phyloP scores from a whole-genome alignment of 2,329 filamentous ascomycete species.

The Claviceps capensis region DNA sequence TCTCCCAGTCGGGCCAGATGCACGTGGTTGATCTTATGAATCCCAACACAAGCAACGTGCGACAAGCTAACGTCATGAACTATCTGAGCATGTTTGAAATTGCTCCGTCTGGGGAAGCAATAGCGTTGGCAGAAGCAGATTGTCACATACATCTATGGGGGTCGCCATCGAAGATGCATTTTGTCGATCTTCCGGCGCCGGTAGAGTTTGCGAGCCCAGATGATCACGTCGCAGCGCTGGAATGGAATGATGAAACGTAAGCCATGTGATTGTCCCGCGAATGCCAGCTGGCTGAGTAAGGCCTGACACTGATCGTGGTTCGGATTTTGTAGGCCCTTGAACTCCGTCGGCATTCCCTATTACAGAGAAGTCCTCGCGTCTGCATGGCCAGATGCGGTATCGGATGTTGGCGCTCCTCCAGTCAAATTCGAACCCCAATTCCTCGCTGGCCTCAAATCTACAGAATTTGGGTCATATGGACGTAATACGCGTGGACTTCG shows the following conservation, averaged over 20 bases:
- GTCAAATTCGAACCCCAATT: slow-evolving; percentile 59
- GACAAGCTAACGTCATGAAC: slow-evolving; percentile 63
- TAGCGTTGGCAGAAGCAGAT: slow-evolving; percentile 68
- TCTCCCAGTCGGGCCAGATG: slow-evolving; percentile 83
- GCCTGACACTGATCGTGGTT: slow-evolving; percentile 4
- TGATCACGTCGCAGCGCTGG: slow-evolving; percentile 42
- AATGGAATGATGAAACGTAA: slow-evolving; percentile 59
- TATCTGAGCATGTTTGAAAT: slow-evolving; percentile 74
- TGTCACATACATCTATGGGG: slow-evolving; percentile 79
- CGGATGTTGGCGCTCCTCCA: slow-evolving; percentile 75
- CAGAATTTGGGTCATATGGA: slow-evolving; percentile 66
- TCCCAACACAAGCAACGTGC: slow-evolving; percentile 72
- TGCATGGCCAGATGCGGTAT: slow-evolving; percentile 76
- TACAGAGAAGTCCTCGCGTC: slow-evolving; percentile 82
- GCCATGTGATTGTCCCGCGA: slow-evolving; percentile 14
- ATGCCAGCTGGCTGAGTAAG: not conserved
- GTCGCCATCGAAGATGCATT: slow-evolving; percentile 71
- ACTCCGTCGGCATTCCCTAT: slow-evolving; percentile 78
- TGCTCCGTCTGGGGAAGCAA: slow-evolving; percentile 73
- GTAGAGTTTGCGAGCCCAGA: slow-evolving; percentile 63
- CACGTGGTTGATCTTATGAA: slow-evolving; percentile 95
- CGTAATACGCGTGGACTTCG: slow-evolving; percentile 59
- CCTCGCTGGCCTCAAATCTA: slow-evolving; percentile 51
- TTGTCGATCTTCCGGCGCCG: slow-evolving; percentile 67
- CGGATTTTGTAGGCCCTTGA: slow-evolving; percentile 49